phyloP scores from a whole-genome alignment of 73 alveolate genomes.

The Urostyla sp. region DNA sequence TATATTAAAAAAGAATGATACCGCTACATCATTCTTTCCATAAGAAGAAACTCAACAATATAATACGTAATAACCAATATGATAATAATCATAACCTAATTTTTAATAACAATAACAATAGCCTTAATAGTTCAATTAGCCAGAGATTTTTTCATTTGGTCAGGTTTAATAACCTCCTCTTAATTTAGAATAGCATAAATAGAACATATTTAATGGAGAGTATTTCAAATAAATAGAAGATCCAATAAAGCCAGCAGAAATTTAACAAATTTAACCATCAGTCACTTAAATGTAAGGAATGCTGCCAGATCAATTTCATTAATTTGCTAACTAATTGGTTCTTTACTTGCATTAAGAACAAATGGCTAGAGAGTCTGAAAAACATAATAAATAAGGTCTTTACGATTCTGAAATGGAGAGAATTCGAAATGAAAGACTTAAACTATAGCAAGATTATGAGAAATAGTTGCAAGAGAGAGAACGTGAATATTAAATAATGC shows the following conservation, averaged over 20 bases:
- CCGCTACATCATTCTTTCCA: no score
- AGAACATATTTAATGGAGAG: not conserved
- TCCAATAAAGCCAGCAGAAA: constrained; percentile 22
- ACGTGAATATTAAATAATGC: constrained; percentile 23
- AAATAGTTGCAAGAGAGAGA: constrained; percentile 34
- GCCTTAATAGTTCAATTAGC: not conserved
- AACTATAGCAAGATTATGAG: constrained; percentile 30
- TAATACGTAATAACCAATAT: not conserved
- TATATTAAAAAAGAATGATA: constrained; percentile 10
- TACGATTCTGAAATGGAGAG: constrained; percentile 49
- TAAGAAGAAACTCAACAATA: constrained; percentile 21
- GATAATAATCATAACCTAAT: not conserved
- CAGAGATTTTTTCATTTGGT: not conserved
- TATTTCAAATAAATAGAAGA: not conserved
- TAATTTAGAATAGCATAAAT: not conserved
- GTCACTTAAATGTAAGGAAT: constrained; percentile 19
- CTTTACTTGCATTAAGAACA: constrained; percentile 62
- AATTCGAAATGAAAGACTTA: constrained; percentile 42
- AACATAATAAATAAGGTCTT: constrained; percentile 8
- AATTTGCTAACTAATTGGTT: constrained; percentile 45
- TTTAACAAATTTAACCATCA: constrained; percentile 14
- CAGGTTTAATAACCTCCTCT: not conserved
- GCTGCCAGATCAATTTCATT: constrained; percentile 25
- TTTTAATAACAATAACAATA: not conserved
- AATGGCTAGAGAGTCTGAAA: constrained; percentile 66